These are phyloP conservation scores for Lipomyces starkeyi DNA, from an alignment of 805 yeast species.

Conservation along the genomic window DNA sequence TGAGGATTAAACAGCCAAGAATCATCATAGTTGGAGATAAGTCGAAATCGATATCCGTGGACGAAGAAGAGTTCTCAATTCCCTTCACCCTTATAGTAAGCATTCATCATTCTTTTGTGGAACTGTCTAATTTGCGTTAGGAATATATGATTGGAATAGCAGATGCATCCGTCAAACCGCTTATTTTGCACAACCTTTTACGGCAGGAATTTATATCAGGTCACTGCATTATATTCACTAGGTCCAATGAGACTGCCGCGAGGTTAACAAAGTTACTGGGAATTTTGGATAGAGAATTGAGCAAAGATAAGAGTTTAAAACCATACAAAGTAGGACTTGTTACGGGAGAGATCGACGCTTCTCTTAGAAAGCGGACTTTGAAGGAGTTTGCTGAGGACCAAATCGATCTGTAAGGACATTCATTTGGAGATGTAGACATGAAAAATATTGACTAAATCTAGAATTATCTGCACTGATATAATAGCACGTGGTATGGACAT, in stretches of 20 bases:
- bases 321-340: conserved; percentile 42
- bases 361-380: conserved; percentile 62
- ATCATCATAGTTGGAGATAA: conserved; percentile 71
- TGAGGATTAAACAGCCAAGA: conserved; percentile 74
- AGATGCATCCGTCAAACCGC: conserved; percentile 64
- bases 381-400: conserved; percentile 62
- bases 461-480: conserved; percentile 76
- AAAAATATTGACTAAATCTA: conserved; percentile 10
- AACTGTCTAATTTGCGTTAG: conserved; percentile 2
- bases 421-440: background rate
- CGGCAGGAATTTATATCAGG: conserved; percentile 43
- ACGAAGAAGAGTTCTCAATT: conserved; percentile 46
- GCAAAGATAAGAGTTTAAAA: conserved; percentile 25
- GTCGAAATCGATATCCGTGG: conserved; percentile 19
- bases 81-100: conserved; percentile 46
- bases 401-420: conserved; percentile 50
- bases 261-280: conserved; percentile 69
- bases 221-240: conserved; percentile 66
- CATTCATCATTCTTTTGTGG: background rate
- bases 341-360: conserved; percentile 48
- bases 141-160: conserved; percentile 47
- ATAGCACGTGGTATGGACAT: conserved; percentile 96
- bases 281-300: conserved; percentile 48
- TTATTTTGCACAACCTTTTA: conserved; percentile 66
- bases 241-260: conserved; percentile 86